Percentiles rank a stretch among this genome's conserved stretches.
These are phyloP conservation scores for Microdochium trichocladiopsis DNA, from an alignment of 2,329 filamentous ascomycete genomes.

Conservation along the genomic window DNA sequence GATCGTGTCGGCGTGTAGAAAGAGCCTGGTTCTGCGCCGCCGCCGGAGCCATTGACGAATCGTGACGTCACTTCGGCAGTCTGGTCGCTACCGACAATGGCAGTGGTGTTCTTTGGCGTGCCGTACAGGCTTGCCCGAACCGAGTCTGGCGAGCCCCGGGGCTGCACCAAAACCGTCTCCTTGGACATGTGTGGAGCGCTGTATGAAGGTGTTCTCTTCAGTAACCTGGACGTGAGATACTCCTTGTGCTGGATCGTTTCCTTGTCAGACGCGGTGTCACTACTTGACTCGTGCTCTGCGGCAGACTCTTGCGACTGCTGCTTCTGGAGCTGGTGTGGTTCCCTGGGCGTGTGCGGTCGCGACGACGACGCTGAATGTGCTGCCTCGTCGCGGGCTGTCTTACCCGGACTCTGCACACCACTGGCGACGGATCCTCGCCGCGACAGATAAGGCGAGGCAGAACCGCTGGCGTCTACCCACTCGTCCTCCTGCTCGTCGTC, in stretches of 20 bases:
- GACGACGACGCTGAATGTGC: constrained; percentile 12
- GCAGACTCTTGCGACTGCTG: constrained; percentile 2
- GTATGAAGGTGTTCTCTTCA: constrained; percentile 57
- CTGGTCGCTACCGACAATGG: constrained; percentile 29
- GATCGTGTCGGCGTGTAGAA: constrained; percentile 35
- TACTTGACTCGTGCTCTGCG: background rate
- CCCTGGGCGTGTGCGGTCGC: constrained; percentile 24
- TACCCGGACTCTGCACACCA: constrained; percentile 40
- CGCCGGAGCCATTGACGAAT: constrained; percentile 47
- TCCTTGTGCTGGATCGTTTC: constrained; percentile 48
- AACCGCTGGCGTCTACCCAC: constrained; percentile 61
- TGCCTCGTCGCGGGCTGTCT: constrained; percentile 14
- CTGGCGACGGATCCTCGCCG: constrained; percentile 41
- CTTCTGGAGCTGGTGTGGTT: constrained; percentile 11
- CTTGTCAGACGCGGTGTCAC: constrained; percentile 24
- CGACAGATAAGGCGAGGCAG: constrained; percentile 52
- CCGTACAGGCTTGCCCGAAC: constrained; percentile 26
- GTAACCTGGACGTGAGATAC: constrained; percentile 59
- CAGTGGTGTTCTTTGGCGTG: constrained; percentile 18
- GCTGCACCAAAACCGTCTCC: constrained; percentile 44
- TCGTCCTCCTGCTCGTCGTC: constrained; percentile 46
- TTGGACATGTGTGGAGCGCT: constrained; percentile 58
- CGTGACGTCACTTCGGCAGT: constrained; percentile 46
- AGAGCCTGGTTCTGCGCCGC: constrained; percentile 40
- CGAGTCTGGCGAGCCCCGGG: constrained; percentile 25